phyloP scores from a whole-genome alignment of 768 basidiomycete genomes.

The Terana coerulea region DNA sequence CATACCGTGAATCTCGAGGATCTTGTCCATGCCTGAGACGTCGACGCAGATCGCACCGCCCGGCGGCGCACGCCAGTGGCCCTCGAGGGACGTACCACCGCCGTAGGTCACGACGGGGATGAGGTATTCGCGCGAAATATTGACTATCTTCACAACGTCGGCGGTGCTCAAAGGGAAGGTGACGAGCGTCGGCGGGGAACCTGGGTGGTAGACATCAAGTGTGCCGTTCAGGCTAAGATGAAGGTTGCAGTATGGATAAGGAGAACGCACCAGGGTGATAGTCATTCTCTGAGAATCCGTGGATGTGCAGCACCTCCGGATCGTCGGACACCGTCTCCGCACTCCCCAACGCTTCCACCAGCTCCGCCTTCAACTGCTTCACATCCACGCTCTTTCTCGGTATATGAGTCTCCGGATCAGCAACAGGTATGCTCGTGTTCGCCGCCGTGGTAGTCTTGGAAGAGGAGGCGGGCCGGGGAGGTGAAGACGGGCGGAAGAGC shows the following conservation, averaged over 20 bases:
- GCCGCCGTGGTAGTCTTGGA: too few relatives aligned
- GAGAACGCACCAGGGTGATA: conserved; percentile 51
- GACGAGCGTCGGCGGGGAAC: conserved; percentile 32
- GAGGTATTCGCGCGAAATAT: conserved; percentile 66
- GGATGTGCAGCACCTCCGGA: conserved; percentile 42
- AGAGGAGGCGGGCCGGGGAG: too few relatives aligned
- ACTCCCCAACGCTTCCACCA: background rate
- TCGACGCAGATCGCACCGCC: conserved; percentile 65
- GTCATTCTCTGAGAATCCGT: conserved; percentile 69
- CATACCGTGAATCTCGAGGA: conserved; percentile 51
- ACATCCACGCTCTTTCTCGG: too few relatives aligned
- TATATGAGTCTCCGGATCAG: too few relatives aligned
- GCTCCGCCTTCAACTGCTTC: background rate
- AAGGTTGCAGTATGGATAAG: background rate
- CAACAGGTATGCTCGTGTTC: too few relatives aligned
- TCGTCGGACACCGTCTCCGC: conserved; percentile 43
- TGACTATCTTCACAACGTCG: conserved; percentile 79
- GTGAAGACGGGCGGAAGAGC: too few relatives aligned
- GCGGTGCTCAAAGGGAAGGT: conserved; percentile 65
- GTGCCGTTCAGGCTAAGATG: background rate
- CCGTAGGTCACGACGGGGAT: conserved; percentile 80
- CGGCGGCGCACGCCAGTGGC: conserved; percentile 64
- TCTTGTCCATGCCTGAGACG: conserved; percentile 62
- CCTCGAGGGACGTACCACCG: conserved; percentile 86
- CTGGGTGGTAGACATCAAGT: background rate